A percentile compares a stretch with the other conserved stretches of the same genome.
phyloP scores from a whole-genome alignment of 306 rosid genomes.

The Hylodesmum podocarpum region DNA sequence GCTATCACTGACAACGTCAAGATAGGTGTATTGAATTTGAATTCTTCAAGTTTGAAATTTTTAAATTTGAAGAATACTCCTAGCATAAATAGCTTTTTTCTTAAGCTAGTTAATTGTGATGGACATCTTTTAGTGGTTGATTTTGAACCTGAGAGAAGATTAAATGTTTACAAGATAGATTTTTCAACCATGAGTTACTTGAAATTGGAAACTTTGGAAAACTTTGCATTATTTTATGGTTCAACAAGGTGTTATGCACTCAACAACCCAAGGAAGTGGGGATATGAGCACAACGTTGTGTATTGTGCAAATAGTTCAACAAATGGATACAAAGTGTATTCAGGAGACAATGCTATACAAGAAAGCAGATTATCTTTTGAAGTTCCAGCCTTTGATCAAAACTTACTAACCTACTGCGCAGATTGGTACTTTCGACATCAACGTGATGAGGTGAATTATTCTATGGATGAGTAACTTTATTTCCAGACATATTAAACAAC shows the following conservation, averaged over 20 bases:
- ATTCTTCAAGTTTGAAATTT: neutral
- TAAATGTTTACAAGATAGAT: conserved; percentile 9
- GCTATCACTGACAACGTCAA: neutral
- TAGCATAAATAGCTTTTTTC: fast-evolving
- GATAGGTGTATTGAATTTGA: conserved; percentile 18
- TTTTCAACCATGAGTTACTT: neutral
- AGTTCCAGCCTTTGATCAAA: neutral
- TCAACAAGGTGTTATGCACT: neutral
- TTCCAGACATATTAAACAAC: no score
- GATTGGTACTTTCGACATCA: conserved; percentile 27
- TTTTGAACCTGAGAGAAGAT: neutral
- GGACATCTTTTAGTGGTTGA: conserved; percentile 19
- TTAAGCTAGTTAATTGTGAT: conserved; percentile 1
- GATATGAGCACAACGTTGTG: neutral
- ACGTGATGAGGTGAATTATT: conserved; percentile 23
- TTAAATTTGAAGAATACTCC: neutral
- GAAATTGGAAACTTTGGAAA: neutral
- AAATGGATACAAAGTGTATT: neutral
- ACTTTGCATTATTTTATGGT: conserved; percentile 1
- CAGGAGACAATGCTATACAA: neutral
- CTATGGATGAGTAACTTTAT: neutral
- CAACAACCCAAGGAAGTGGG: conserved; percentile 14
- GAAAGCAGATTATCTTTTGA: neutral
- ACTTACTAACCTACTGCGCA: neutral
- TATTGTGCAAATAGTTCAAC: neutral